Evolutionary conservation across 164 flowering plant species (phyloP).

Genomic region (Nelumbo lutea): DNA sequence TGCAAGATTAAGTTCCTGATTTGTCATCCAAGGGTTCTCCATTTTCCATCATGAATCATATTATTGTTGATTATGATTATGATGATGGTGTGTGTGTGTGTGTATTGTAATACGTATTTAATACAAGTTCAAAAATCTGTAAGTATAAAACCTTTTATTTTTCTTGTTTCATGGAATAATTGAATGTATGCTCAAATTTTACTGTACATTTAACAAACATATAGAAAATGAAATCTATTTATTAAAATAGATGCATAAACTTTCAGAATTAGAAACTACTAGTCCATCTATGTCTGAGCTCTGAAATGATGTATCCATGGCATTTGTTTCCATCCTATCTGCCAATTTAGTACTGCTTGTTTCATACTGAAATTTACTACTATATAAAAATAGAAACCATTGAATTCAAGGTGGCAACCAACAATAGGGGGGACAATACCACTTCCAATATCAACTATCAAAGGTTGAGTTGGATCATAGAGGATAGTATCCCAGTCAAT

Average conservation of each 20-base stretch:
- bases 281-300: background rate
- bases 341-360: background rate
- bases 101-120: background rate
- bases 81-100: too few relatives aligned
- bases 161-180: background rate
- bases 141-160: background rate
- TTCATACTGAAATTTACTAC: background rate
- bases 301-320: background rate
- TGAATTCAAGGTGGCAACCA: background rate
- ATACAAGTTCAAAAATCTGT: background rate
- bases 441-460: slow-evolving; percentile 87
- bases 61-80: too few relatives aligned
- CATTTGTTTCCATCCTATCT: background rate
- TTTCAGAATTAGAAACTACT: background rate
- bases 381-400: background rate
- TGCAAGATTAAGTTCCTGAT: too few relatives aligned
- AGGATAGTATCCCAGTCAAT: slow-evolving; percentile 57
- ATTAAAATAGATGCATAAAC: background rate
- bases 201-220: background rate
- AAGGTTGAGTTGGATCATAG: slow-evolving; percentile 54
- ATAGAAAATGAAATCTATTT: background rate
- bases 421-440: slow-evolving; percentile 36
- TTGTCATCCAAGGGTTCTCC: too few relatives aligned
- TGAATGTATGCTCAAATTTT: background rate
- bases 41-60: too few relatives aligned